These are phyloP conservation scores for Blastobotrys ciferrii DNA, from an alignment of 1,139 yeast species.

Conservation along the genomic window DNA sequence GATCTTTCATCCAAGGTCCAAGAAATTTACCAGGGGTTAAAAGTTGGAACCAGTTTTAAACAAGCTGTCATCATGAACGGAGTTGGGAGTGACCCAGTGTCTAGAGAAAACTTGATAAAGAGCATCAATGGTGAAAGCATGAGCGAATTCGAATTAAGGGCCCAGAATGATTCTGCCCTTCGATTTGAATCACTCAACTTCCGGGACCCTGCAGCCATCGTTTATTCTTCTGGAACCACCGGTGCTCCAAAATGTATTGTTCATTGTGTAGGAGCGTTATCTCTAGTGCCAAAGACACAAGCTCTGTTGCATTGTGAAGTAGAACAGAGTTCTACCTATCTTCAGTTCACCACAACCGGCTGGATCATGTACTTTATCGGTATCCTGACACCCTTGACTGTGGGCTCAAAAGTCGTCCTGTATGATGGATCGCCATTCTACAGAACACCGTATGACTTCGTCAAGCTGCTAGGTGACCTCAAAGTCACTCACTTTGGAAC, in stretches of 20 bases:
- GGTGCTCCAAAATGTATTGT: conserved; percentile 7
- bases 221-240: conserved; percentile 7
- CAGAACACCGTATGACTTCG: neutral
- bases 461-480: neutral
- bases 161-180: neutral
- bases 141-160: neutral
- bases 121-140: neutral
- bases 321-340: neutral
- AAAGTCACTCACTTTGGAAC: conserved; percentile 7
- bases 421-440: conserved; percentile 7
- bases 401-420: neutral
- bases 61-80: conserved; percentile 1
- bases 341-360: conserved; percentile 5
- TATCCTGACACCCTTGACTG: neutral
- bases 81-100: neutral
- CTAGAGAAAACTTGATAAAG: neutral
- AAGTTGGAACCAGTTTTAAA: neutral
- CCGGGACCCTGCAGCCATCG: conserved; percentile 5
- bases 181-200: neutral
- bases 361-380: conserved; percentile 5
- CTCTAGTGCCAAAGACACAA: neutral
- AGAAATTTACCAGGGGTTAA: neutral
- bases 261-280: conserved; percentile 5
- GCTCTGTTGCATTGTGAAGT: conserved; percentile 4
- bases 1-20: neutral